Conservation (phyloP, 2,329 filamentous ascomycete species). For the Aspergillus sp. region DNA sequence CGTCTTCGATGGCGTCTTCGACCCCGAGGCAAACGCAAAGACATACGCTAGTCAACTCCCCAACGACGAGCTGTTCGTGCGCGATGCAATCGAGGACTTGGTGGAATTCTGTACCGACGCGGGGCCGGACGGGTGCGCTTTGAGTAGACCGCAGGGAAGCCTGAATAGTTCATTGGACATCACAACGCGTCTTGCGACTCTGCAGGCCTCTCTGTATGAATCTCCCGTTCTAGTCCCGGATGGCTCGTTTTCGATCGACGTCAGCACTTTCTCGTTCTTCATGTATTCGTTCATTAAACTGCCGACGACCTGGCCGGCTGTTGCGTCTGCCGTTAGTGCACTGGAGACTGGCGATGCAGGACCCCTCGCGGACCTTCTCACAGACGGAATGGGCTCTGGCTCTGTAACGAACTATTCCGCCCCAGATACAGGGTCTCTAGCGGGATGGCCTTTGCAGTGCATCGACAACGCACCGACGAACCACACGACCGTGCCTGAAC, state of each 20-base stretch:
- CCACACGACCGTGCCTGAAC: neutral
- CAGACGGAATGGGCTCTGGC: neutral
- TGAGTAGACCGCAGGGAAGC: neutral
- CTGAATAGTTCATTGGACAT: neutral
- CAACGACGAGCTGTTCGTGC: slow-evolving; percentile 2
- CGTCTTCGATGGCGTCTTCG: slow-evolving; percentile 3
- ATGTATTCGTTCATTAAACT: slow-evolving; percentile 7
- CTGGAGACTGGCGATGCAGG: neutral
- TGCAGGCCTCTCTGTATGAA: neutral
- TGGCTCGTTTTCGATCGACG: neutral
- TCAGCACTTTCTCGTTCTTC: neutral
- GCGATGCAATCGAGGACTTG: neutral
- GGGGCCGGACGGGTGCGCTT: neutral
- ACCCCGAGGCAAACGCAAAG: neutral
- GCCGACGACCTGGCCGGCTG: neutral
- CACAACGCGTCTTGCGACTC: neutral
- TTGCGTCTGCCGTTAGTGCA: neutral
- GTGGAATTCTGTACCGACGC: neutral
- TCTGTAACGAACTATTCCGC: neutral
- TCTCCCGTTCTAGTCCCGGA: neutral
- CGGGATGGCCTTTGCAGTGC: slow-evolving; percentile 2
- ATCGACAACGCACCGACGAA: neutral
- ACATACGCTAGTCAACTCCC: slow-evolving; percentile 4
- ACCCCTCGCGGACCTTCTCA: neutral
- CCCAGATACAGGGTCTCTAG: neutral